A percentile compares a stretch with the other conserved stretches of the same genome.
Evolutionary conservation across 768 basidiomycete genomes (phyloP).

Genomic region (Hortiboletus campestris): DNA sequence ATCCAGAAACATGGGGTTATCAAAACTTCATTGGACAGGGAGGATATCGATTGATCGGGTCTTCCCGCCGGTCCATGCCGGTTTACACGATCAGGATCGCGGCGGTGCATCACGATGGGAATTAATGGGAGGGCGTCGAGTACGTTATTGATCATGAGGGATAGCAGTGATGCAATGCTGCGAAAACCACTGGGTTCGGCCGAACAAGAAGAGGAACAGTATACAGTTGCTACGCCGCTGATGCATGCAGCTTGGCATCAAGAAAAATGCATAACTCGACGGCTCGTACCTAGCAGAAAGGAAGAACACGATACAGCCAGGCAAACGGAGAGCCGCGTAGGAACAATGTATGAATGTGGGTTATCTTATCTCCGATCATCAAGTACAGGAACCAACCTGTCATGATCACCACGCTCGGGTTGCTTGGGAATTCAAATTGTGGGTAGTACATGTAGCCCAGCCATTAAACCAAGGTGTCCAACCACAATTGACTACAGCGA

Average conservation of each 20-base stretch:
- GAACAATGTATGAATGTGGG: background rate
- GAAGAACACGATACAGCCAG: no score
- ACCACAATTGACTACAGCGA: background rate
- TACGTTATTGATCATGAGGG: background rate
- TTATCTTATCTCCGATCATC: conserved; percentile 4
- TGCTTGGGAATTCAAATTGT: conserved; percentile 13
- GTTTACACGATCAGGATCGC: background rate
- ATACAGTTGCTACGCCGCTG: no score
- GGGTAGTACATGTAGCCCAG: no score
- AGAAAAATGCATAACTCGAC: no score
- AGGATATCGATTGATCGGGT: background rate
- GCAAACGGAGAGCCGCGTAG: no score
- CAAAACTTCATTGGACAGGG: background rate
- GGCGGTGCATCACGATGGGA: background rate
- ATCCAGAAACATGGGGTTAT: background rate
- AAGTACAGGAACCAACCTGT: background rate
- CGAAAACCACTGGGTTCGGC: no score
- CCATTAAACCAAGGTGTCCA: no score
- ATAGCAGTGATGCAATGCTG: background rate
- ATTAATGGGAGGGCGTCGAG: background rate
- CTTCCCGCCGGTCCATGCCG: background rate
- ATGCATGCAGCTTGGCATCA: no score
- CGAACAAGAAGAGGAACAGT: no score
- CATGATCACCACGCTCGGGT: no score
- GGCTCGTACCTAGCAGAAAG: no score